phyloP scores from a whole-genome alignment of 1,139 yeast genomes.

The Taphrina populina region DNA sequence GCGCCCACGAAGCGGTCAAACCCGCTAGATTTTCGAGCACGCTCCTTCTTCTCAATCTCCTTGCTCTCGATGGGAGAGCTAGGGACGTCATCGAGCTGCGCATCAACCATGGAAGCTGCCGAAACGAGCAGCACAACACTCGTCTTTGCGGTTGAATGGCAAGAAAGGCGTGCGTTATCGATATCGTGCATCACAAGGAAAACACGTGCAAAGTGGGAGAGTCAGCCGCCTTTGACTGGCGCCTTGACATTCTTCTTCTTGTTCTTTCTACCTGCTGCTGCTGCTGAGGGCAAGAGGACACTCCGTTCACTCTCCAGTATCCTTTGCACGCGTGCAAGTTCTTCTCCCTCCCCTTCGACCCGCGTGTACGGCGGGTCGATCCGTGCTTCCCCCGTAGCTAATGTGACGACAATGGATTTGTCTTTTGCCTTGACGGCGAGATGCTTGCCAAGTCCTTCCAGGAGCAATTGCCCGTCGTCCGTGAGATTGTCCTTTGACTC shows the following conservation, averaged over 20 bases:
- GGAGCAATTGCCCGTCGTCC: constrained; percentile 5
- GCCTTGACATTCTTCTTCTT: neutral
- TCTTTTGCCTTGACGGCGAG: neutral
- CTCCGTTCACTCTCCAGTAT: constrained; percentile 13
- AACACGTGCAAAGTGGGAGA: no score
- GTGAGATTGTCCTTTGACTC: neutral
- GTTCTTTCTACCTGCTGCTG: no score
- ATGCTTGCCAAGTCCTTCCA: constrained; percentile 14
- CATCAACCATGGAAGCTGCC: constrained; percentile 22
- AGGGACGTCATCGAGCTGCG: constrained; percentile 22
- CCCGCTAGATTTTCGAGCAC: constrained; percentile 9
- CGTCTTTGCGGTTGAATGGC: no score
- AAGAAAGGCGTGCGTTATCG: no score
- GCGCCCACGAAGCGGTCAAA: constrained; percentile 13
- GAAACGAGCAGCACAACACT: no score
- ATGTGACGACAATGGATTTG: neutral
- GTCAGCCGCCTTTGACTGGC: constrained; percentile 12
- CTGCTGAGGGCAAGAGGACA: constrained; percentile 1
- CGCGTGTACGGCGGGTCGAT: constrained; percentile 17
- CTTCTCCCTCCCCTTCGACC: constrained; percentile 11
- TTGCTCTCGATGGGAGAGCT: constrained; percentile 20
- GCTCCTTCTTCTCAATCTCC: constrained; percentile 18
- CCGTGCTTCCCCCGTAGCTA: neutral
- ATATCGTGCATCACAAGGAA: no score
- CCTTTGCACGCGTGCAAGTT: constrained; percentile 1